phyloP scores from a whole-genome alignment of 768 basidiomycete genomes.

The Podaxis sp. region DNA sequence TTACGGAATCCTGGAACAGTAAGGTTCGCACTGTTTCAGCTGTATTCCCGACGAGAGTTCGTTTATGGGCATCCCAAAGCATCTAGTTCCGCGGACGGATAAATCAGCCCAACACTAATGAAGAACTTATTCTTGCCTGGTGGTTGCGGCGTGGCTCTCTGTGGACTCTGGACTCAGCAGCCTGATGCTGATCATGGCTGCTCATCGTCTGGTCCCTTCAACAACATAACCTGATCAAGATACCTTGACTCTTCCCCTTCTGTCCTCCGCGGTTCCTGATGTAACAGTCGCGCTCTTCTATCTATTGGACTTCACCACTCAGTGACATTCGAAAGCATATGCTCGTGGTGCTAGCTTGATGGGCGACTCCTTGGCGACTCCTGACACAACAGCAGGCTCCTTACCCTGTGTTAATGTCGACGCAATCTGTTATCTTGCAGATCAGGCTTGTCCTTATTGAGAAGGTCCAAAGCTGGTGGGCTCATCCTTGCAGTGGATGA shows the following conservation, averaged over 20 bases:
- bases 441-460: too few species aligned
- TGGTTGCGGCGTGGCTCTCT: constrained; percentile 11
- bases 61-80: background rate
- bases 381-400: background rate
- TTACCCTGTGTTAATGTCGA: background rate
- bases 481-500: too few species aligned
- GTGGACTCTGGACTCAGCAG: background rate
- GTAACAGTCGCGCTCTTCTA: background rate
- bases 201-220: background rate
- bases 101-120: background rate
- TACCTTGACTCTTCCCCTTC: constrained; percentile 7
- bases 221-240: background rate
- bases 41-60: background rate
- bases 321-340: background rate
- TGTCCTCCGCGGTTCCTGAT: constrained; percentile 4
- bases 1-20: too few species aligned
- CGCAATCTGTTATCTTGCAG: too few species aligned
- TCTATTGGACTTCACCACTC: background rate
- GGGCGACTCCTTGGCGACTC: background rate
- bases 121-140: background rate
- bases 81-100: background rate
- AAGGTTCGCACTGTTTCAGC: background rate
- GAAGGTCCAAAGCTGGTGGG: too few species aligned
- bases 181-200: background rate
- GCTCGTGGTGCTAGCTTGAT: background rate